phyloP scores from a whole-genome alignment of 1,139 yeast genomes.

The Groenewaldozyma auringiensis region DNA sequence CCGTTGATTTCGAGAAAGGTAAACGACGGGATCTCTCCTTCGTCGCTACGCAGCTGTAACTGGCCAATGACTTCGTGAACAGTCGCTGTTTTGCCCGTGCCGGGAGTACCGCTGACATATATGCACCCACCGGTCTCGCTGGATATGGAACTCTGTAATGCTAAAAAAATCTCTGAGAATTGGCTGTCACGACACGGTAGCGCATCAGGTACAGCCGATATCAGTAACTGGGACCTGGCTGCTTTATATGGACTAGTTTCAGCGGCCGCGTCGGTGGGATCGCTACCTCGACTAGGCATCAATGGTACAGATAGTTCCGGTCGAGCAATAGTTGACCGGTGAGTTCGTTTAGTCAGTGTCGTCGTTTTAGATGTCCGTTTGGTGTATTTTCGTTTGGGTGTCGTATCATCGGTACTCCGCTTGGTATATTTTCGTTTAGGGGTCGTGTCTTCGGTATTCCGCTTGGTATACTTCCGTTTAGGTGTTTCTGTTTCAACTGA shows the following conservation, averaged over 20 bases:
- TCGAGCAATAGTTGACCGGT: not conserved
- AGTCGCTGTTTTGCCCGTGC: conserved; percentile 95
- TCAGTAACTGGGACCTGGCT: conserved; percentile 54
- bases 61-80: conserved; percentile 77
- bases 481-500: not conserved
- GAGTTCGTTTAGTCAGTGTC: not conserved
- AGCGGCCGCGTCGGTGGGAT: not conserved
- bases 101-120: conserved; percentile 95
- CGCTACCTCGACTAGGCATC: not conserved
- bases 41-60: conserved; percentile 36
- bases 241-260: conserved; percentile 34
- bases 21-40: conserved; percentile 50
- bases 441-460: no score
- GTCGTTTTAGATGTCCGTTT: not conserved
- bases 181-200: conserved; percentile 89
- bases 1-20: conserved; percentile 86
- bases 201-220: conserved; percentile 53
- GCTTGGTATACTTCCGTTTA: not conserved
- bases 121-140: conserved; percentile 74
- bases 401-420: no score
- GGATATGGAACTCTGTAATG: conserved; percentile 67
- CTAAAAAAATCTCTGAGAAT: conserved; percentile 62
- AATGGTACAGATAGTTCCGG: not conserved
- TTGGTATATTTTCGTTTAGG: no score
- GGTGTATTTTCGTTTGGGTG: no score